These are phyloP conservation scores for Lepidium africanum DNA, from an alignment of 345 rosid species.

Conservation along the genomic window DNA sequence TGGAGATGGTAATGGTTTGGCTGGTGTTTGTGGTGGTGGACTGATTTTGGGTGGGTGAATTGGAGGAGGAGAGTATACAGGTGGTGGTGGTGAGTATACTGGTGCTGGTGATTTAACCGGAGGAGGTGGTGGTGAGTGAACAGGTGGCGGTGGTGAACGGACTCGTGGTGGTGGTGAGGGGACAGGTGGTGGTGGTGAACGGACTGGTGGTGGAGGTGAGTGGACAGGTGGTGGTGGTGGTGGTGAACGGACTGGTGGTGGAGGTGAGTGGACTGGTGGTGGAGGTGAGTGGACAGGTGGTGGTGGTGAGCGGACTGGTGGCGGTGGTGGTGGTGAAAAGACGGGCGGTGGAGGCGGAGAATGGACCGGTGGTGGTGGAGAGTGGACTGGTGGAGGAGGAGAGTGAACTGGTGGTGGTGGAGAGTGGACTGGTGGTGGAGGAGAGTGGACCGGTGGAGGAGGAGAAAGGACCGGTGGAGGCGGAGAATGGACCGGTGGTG, in stretches of 20 bases:
- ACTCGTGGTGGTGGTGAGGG: constrained; percentile 12
- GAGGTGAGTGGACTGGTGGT: constrained; percentile 15
- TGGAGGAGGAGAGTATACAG: constrained; percentile 13
- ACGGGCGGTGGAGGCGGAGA: constrained; percentile 19
- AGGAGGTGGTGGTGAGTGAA: constrained; percentile 22
- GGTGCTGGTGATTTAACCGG: constrained; percentile 3
- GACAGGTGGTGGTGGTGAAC: not conserved
- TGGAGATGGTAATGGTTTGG: constrained; percentile 16
- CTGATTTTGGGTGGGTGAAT: constrained; percentile 12
- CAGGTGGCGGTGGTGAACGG: constrained; percentile 15
- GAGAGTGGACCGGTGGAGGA: constrained; percentile 16
- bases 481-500: not conserved
- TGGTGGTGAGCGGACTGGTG: constrained; percentile 18
- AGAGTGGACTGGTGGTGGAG: not conserved
- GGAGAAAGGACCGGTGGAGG: constrained; percentile 17
- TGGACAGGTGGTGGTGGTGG: constrained; percentile 10
- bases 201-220: constrained; percentile 4
- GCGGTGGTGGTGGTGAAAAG: constrained; percentile 1
- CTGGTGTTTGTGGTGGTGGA: constrained; percentile 20
- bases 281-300: constrained; percentile 7
- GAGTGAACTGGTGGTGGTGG: not conserved
- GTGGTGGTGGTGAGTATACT: not conserved
- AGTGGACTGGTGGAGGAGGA: constrained; percentile 7
- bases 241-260: constrained; percentile 3
- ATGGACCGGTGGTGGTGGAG: constrained; percentile 20